Evolutionary conservation across 257 asterid genomes (phyloP), one percentile per base, ranked within the genome.

Genomic region (Solanum virginianum): DNA sequence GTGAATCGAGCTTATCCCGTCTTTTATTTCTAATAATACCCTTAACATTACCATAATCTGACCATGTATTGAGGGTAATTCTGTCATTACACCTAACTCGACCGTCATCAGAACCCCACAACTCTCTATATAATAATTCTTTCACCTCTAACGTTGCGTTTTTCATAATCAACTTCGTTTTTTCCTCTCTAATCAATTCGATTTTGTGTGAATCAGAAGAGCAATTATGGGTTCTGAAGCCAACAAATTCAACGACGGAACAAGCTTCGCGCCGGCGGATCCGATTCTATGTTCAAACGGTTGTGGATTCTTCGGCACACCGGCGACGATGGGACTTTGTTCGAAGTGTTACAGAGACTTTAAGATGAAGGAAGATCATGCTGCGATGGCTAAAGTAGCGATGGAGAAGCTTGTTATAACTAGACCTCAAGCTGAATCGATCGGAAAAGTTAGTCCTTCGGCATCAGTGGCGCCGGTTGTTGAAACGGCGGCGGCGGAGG

Each of bases 281-380:
- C 87, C 86, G 74, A 39, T 72, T n/a, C 69, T 82, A 2, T 91
- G 95, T 80, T 63, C 85, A 13, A 84, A 85, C 32, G 90, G 92
- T 36, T 92, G 95, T 79, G 93, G 95, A 6, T 91, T 91, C 80
- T 92, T 87, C 62, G 94, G 94, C 39, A 60, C 92, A 84, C 86
- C 90, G 26, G 93, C 89, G 55, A 92, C 87, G 54, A 85, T 71
- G 86, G 88, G 90, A 4, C 86, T 90, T 26, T 90, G 92, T 57
- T 88, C 94, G 2, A 90, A 87, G 91, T 91, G 92, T n/a, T 88
- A 68, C 88, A 72, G 89, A 1, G 91, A 90, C 60, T 32, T 82
- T 59, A 88, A 86, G 54, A 36, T 86, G 82, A 80, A 89, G 20
- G 90, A 90, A 65, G 91, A 90, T 43, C 90, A 82, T 22, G 84